Evolutionary conservation across 805 yeast genomes (phyloP), one percentile per base, ranked within the genome.

Genomic region (Wickerhamiella parazyma): DNA sequence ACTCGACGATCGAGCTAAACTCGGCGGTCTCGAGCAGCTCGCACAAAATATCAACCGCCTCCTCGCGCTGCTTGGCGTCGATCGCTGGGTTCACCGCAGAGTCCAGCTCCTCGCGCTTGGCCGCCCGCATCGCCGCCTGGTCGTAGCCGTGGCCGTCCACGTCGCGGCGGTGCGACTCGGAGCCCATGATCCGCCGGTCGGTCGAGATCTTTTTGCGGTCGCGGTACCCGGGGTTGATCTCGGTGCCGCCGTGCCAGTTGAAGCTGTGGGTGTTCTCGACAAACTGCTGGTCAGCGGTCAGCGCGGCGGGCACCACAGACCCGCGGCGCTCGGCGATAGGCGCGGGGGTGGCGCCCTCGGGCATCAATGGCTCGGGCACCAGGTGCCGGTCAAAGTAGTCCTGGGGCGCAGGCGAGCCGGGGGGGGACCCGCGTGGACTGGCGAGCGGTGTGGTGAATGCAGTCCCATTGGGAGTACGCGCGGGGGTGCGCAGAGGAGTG

Each of bases 171-270:
- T 87, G 95, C 10, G 57, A 60, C n/a, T 64, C 64, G 53, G 71
- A 80, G 28, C 76, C 75, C 38, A 77, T 77, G 28, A 87, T 77
- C 57, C 97, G 73, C 0, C 87, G 71, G 59, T 89, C 97, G 0
- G 78, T 70, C 7, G 95, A 83, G 42, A 76, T 74, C 44, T 76
- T 75, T 64, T 89, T 89, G 55, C 73, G 75, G 47, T 86, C 95
- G 45, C 94, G 66, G 17, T 89, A 72, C 42, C 97, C 97, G 33
- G 66, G 63, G 56, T 89, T 89, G 22, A 84, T 94, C 45, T 72
- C 80, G 11, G 58, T 54, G 22, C 96, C 95, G 0, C 95, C 93
- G 54, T 93, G 70, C 55, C 83, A 76, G 59, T 87, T 89, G 64
- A 87, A 89, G 0, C 94, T 53, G 41, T 59, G 61, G 26, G 55